Evolutionary conservation across 1,284 basidiomycete species (phyloP).

Genomic region (Cryptococcus sp.): DNA sequence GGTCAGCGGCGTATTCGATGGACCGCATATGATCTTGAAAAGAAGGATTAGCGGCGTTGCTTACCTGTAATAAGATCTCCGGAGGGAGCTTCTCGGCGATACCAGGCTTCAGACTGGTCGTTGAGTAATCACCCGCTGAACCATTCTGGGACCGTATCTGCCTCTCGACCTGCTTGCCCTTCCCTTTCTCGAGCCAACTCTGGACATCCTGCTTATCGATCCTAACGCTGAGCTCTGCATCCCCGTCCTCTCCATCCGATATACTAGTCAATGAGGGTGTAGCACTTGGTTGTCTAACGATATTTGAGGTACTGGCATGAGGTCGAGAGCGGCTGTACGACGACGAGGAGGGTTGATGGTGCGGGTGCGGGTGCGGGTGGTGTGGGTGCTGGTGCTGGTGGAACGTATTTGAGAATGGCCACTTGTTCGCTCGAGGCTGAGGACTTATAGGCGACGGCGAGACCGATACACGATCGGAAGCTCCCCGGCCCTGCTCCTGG

Average conservation of each 20-base stretch:
- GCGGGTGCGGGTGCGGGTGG: too few relatives aligned
- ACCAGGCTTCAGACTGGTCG: slow-evolving; percentile 1
- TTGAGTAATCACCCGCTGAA: too few relatives aligned
- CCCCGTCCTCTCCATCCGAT: slow-evolving; percentile 28
- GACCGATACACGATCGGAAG: too few relatives aligned
- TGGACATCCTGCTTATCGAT: slow-evolving; percentile 16
- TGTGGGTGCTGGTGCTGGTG: too few relatives aligned
- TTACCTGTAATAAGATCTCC: slow-evolving; percentile 69
- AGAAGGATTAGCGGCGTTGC: slow-evolving; percentile 2
- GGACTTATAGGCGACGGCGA: too few relatives aligned
- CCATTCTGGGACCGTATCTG: slow-evolving; percentile 1
- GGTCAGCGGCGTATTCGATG: too few relatives aligned
- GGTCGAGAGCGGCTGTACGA: too few relatives aligned
- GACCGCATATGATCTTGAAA: slow-evolving; percentile 41
- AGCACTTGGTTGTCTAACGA: background rate
- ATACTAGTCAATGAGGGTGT: slow-evolving; percentile 10
- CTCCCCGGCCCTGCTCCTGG: too few relatives aligned
- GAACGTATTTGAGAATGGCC: too few relatives aligned
- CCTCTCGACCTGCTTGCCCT: slow-evolving; percentile 19
- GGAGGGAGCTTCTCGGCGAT: slow-evolving; percentile 66
- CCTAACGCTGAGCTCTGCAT: slow-evolving; percentile 2
- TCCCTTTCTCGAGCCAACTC: slow-evolving; percentile 13
- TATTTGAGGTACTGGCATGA: too few relatives aligned
- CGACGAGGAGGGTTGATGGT: too few relatives aligned
- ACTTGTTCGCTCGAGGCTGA: too few relatives aligned